Conservation (phyloP, 1,284 basidiomycete species). For the Neonothopanus nambi region DNA sequence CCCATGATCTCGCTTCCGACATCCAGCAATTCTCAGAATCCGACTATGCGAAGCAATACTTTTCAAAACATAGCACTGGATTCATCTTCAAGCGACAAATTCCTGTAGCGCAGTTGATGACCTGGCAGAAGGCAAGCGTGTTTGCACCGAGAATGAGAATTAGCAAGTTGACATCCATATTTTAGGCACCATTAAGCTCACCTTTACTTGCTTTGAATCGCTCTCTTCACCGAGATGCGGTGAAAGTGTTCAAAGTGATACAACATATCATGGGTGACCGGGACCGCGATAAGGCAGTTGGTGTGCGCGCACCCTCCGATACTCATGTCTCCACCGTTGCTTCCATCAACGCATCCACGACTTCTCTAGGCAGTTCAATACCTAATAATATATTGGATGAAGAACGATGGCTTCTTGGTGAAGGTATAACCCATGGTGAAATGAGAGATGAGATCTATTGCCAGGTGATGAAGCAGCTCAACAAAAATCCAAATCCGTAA, state of each 20-base stretch:
- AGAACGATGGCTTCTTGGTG: conserved; percentile 80
- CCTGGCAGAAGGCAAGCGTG: conserved; percentile 76
- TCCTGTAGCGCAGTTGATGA: conserved; percentile 83
- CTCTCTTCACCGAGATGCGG: conserved; percentile 69
- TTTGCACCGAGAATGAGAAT: not conserved
- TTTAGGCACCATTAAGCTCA: conserved; percentile 60
- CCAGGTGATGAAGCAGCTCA: conserved; percentile 89
- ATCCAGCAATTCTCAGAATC: conserved; percentile 84
- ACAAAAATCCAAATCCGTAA: conserved; percentile 75
- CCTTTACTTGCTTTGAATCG: conserved; percentile 76
- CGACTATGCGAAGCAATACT: conserved; percentile 83
- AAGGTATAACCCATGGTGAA: conserved; percentile 77
- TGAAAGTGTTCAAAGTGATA: conserved; percentile 84
- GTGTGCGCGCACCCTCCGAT: conserved; percentile 44
- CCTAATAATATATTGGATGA: conserved; percentile 68
- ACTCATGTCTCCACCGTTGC: conserved; percentile 36
- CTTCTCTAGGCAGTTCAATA: conserved; percentile 42
- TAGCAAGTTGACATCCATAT: conserved; percentile 5
- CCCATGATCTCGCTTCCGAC: conserved; percentile 75
- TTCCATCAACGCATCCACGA: conserved; percentile 54
- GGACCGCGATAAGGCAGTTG: conserved; percentile 62
- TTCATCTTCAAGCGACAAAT: conserved; percentile 80
- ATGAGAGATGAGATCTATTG: conserved; percentile 91
- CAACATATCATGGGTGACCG: conserved; percentile 92
- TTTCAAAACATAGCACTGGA: conserved; percentile 84